phyloP scores from a whole-genome alignment of 1,284 basidiomycete genomes.

The Trichosporon coremiiforme region DNA sequence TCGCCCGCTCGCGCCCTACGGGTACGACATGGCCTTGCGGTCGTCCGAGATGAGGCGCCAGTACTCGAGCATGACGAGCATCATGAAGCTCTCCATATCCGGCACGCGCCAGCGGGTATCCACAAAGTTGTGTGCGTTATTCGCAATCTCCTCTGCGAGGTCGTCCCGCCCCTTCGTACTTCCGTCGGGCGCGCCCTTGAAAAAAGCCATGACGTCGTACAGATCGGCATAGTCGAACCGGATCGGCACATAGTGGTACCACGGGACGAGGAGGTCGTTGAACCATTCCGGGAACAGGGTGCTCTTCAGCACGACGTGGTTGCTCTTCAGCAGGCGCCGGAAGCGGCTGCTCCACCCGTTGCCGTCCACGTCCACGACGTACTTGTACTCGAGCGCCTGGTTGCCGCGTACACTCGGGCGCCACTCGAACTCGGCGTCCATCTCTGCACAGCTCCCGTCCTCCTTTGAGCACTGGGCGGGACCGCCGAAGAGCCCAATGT shows the following conservation, averaged over 20 bases:
- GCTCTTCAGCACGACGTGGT: slow-evolving; percentile 51
- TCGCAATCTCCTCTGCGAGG: slow-evolving; percentile 55
- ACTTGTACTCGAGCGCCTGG: slow-evolving; percentile 50
- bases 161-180: slow-evolving; percentile 48
- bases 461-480: slow-evolving; percentile 51
- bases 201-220: slow-evolving; percentile 58
- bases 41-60: slow-evolving; percentile 44
- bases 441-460: slow-evolving; percentile 54
- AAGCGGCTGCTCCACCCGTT: slow-evolving; percentile 58
- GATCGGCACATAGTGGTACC: slow-evolving; percentile 56
- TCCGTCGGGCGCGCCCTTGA: slow-evolving; percentile 57
- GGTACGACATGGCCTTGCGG: slow-evolving; percentile 35
- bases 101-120: slow-evolving; percentile 52
- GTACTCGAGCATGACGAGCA: slow-evolving; percentile 48
- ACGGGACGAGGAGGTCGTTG: slow-evolving; percentile 46
- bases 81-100: slow-evolving; percentile 58
- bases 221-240: slow-evolving; percentile 54
- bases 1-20: not conserved
- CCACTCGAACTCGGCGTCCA: slow-evolving; percentile 49
- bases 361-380: slow-evolving; percentile 58
- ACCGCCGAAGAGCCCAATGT: slow-evolving; percentile 46
- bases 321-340: slow-evolving; percentile 47
- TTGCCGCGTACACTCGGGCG: slow-evolving; percentile 17
- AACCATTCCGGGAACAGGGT: slow-evolving; percentile 50
- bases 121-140: slow-evolving; percentile 52